Evolutionary conservation across 75 land plant species (phyloP).

Genomic region (Larix kaempferi): DNA sequence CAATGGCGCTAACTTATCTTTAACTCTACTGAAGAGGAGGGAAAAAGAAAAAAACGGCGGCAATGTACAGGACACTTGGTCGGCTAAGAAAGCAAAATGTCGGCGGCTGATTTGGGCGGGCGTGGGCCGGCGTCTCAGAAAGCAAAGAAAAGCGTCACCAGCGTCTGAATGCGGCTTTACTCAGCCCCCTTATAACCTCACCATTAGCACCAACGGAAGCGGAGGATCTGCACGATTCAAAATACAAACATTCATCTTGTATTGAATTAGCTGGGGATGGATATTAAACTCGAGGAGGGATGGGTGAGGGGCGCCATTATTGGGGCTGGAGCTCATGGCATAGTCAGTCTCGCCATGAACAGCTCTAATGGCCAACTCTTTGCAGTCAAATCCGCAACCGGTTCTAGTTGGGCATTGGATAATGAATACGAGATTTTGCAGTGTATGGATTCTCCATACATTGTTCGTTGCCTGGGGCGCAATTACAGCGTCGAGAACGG

Average conservation of each 20-base stretch:
- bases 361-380: constrained; percentile 35
- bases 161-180: too few relatives aligned
- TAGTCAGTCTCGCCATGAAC: constrained; percentile 42
- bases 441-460: constrained; percentile 25
- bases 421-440: constrained; percentile 40
- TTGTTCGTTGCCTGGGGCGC: constrained; percentile 39
- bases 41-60: too few relatives aligned
- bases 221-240: background rate
- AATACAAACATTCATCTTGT: background rate
- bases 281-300: background rate
- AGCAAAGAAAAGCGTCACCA: too few relatives aligned
- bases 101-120: too few relatives aligned
- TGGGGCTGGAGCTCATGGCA: constrained; percentile 49
- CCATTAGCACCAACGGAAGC: background rate
- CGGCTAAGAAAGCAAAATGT: too few relatives aligned
- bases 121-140: too few relatives aligned
- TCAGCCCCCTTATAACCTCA: too few relatives aligned
- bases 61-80: too few relatives aligned
- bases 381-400: constrained; percentile 46
- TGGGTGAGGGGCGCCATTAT: constrained; percentile 46
- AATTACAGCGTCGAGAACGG: constrained; percentile 19
- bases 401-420: constrained; percentile 15
- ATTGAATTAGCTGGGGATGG: background rate
- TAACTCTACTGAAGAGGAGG: too few relatives aligned
- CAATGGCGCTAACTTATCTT: too few relatives aligned